phyloP scores from a whole-genome alignment of 2,329 filamentous ascomycete species.

The Aspergillus luchuensis region DNA sequence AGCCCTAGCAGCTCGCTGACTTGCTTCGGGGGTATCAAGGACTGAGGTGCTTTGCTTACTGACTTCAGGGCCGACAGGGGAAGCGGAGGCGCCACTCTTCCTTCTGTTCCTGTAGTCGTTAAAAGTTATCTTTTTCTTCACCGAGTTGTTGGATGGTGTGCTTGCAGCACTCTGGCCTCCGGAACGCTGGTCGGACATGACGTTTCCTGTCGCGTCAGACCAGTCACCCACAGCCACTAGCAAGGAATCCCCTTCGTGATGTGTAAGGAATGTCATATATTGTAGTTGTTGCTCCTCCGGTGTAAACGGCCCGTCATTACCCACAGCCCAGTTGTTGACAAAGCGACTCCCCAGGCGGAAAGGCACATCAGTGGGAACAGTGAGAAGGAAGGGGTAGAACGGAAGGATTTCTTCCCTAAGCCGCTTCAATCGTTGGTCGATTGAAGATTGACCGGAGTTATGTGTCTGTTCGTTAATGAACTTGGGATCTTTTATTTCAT shows the following conservation, averaged over 20 bases:
- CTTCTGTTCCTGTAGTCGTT: slow-evolving; percentile 63
- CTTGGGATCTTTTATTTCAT: slow-evolving; percentile 28
- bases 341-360: slow-evolving; percentile 47
- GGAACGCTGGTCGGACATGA: slow-evolving; percentile 46
- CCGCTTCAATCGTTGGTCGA: slow-evolving; percentile 42
- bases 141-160: slow-evolving; percentile 44
- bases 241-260: slow-evolving; percentile 57
- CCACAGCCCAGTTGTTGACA: slow-evolving; percentile 51
- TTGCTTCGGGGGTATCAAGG: slow-evolving; percentile 21
- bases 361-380: slow-evolving; percentile 49
- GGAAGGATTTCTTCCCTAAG: slow-evolving; percentile 48
- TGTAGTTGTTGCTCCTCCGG: slow-evolving; percentile 60
- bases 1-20: slow-evolving; percentile 24
- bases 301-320: slow-evolving; percentile 55
- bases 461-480: slow-evolving; percentile 22
- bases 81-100: slow-evolving; percentile 36
- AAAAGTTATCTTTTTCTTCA: slow-evolving; percentile 64
- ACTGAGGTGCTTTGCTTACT: slow-evolving; percentile 21
- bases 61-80: slow-evolving; percentile 28
- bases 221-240: slow-evolving; percentile 57
- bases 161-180: slow-evolving; percentile 40
- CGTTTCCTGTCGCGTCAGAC: slow-evolving; percentile 52
- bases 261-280: slow-evolving; percentile 63
- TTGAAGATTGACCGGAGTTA: slow-evolving; percentile 30
- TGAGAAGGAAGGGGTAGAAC: slow-evolving; percentile 49